A percentile compares a stretch with the other conserved stretches of the same genome.
Conservation (phyloP, 2,329 filamentous ascomycete genomes). For the Periconia sp. region DNA sequence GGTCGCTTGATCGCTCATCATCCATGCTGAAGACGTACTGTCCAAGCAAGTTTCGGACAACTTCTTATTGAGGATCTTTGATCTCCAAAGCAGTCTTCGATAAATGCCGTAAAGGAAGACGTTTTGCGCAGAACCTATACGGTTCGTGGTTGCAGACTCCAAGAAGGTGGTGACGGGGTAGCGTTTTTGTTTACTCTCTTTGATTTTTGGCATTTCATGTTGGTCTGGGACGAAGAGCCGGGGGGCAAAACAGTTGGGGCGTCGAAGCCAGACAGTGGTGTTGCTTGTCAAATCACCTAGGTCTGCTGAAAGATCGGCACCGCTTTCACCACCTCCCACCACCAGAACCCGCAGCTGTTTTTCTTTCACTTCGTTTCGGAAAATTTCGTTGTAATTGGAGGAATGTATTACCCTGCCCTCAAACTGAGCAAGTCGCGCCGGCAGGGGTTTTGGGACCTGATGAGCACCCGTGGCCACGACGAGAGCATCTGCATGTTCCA, state of each 20-base stretch:
- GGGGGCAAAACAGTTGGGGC: constrained; percentile 4
- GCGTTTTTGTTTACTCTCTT: background rate
- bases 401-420: constrained; percentile 1
- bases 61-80: constrained; percentile 1
- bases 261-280: constrained; percentile 7
- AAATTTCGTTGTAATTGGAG: background rate
- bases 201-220: constrained; percentile 5
- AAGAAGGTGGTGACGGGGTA: constrained; percentile 4
- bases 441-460: constrained; percentile 1
- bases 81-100: constrained; percentile 3
- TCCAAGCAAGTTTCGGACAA: constrained; percentile 1
- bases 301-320: constrained; percentile 7
- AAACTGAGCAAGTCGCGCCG: background rate
- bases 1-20: constrained; percentile 8
- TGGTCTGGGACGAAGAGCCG: background rate
- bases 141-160: constrained; percentile 7
- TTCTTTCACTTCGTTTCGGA: constrained; percentile 2
- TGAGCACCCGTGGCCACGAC: constrained; percentile 8
- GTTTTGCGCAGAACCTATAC: constrained; percentile 8
- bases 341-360: constrained; percentile 6
- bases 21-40: constrained; percentile 1
- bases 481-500: constrained; percentile 3
- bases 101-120: constrained; percentile 7
- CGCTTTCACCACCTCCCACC: constrained; percentile 6
- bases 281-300: constrained; percentile 3